Evolutionary conservation across 495 filamentous ascomycete genomes (phyloP), one percentile per base, ranked within the genome.

Genomic region (Talaromyces proteolyticus): DNA sequence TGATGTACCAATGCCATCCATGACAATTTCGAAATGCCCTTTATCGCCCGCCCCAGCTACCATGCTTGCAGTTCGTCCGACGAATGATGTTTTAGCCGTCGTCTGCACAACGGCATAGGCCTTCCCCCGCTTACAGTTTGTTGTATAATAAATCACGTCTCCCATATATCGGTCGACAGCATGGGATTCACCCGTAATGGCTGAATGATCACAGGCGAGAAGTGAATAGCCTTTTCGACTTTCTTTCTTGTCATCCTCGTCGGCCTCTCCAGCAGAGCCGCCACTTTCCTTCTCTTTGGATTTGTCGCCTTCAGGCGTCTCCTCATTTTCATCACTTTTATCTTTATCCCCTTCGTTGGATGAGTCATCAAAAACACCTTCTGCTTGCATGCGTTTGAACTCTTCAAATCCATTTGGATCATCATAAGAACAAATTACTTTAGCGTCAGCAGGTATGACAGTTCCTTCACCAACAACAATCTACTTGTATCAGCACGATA

Each of bases 1-100:
- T 21, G 75, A 72, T 26, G 87, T 91, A 52, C 84, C 84, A 39
- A 88, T 88, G 41, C 77, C 81, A 64, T 87, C 81, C 84, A 88
- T 88, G 63, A 88, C 86, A 40, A 82, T 74, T 68, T 88, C 86
- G 68, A 88, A 88, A 65, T 88, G 84, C 54, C 84, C 84, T 53
- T 82, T 79, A 51, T 84, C 83, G 54, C 80, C 75, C 36, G 84
- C 83, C 38, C 79, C 75, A 52, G 81, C 74, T 18, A 88, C 84
- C 63, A 87, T 77, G 37, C 65, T 74, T n/a, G 84, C 84, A 45
- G 84, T 88, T 42, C 77, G 74, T 47, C 84, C 84, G 56, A 87
- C 83, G 63, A 88, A 88, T 26, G 84, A 87, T 58, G 66, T 74
- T 57, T 73, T 79, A n/a, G 84, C 84, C 21, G 71, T 64, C 24